A percentile compares a stretch with the other conserved stretches of the same genome.
These are phyloP conservation scores for Penicillium crustosum DNA, from an alignment of 2,329 filamentous ascomycete species.

Conservation along the genomic window DNA sequence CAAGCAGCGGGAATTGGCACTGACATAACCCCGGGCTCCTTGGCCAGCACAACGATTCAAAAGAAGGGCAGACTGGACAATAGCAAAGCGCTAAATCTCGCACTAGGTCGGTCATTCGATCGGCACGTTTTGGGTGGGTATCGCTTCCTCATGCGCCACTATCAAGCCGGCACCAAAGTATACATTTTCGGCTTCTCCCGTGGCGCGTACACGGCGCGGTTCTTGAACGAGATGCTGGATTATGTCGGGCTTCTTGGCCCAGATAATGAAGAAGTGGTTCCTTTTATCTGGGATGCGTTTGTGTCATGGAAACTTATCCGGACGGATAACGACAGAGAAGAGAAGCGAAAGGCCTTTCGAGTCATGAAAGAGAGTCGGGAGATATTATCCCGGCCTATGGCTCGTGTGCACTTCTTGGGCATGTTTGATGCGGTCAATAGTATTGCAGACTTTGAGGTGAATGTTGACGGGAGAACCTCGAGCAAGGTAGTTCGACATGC, in stretches of 20 bases:
- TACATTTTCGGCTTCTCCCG: conserved; percentile 71
- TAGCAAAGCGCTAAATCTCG: conserved; percentile 55
- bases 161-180: conserved; percentile 56
- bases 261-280: conserved; percentile 78
- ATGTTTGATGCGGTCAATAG: conserved; percentile 31
- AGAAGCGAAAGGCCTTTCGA: conserved; percentile 55
- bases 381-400: conserved; percentile 55
- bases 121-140: conserved; percentile 78
- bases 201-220: conserved; percentile 68
- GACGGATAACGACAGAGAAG: conserved; percentile 6
- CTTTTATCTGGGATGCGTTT: conserved; percentile 67
- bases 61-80: conserved; percentile 15
- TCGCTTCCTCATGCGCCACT: conserved; percentile 70
- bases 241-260: conserved; percentile 72
- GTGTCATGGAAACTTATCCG: conserved; percentile 26
- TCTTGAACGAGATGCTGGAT: conserved; percentile 77
- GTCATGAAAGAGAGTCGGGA: conserved; percentile 79
- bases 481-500: conserved; percentile 54
- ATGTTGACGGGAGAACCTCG: conserved; percentile 21
- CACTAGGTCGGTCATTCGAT: conserved; percentile 72
- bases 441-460: conserved; percentile 21
- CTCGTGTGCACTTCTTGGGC: conserved; percentile 24
- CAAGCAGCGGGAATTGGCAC: conserved; percentile 36
- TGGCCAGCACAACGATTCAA: conserved; percentile 16
- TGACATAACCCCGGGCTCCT: conserved; percentile 30